Base-by-base conservation (phyloP, 148 eudicot genomes). In the Oxyria digyna region DNA sequence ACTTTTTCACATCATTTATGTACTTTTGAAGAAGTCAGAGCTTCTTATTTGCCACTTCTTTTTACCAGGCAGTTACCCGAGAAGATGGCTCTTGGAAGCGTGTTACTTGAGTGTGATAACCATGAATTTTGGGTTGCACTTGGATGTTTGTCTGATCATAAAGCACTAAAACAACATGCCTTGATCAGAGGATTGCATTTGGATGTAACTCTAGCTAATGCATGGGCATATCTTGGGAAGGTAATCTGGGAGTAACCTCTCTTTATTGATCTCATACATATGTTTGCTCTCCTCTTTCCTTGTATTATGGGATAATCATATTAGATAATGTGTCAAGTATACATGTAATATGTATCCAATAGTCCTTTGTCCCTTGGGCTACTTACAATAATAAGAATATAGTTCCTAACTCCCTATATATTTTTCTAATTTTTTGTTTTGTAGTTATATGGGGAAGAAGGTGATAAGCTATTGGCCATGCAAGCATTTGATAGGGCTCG, bases 191-290 rank as follows among this genome's bases (percentile, higher is more conserved):
- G 83, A 69, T 74, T 95, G 74, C 92, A 85, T 72, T 80, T 91
- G 83, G 96, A 95, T 84, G 87, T 87, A 69, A 88, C 99, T 75
- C 85, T 91, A 66, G 99, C 99, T 68, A 81, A 81, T 87, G 96
- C 99, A 24, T 95, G 99, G 99, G 96, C 99, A 67, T 85, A 88
- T 78, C 96, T 95, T 8, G 99, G 99, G 75, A 87, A 95, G 99
- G 99, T 89, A 72, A 59, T 59, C 37, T 59, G 35, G 65, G 9
- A 59, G 8, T 57, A 27, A 8, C 18, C 35, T 57, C 35, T 9
- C 3, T 69, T 73, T 59, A 40, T 77, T 20, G 35, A 37, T 29
- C 42, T 66, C 67, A 17, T 64, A 64, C 42, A 15, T 32, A 15
- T 64, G 42, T 64, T 5, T 64, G 42, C 42, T 64, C 41, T 6